Percentiles rank a stretch among this genome's conserved stretches.
These are phyloP conservation scores for Logfia minima DNA, from an alignment of 129 eudicot species.

Conservation along the genomic window DNA sequence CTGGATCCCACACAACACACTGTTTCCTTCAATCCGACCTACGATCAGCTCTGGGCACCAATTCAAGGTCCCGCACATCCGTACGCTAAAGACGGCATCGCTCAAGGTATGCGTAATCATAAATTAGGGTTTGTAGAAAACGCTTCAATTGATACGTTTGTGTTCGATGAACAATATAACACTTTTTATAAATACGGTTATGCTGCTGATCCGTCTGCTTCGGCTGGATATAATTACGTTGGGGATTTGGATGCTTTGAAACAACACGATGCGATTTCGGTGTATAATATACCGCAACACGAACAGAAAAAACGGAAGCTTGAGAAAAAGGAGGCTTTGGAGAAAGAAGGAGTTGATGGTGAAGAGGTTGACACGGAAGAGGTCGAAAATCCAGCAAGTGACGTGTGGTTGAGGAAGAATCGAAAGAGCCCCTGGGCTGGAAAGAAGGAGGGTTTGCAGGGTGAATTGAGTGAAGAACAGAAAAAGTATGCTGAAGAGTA, in stretches of 20 bases:
- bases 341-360: conserved; percentile 35
- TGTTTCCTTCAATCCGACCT: conserved; percentile 81
- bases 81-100: conserved; percentile 93
- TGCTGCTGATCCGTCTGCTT: conserved; percentile 83
- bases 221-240: conserved; percentile 57
- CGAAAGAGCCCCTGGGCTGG: conserved; percentile 94
- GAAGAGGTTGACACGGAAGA: conserved; percentile 37
- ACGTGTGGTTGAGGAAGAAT: conserved; percentile 70
- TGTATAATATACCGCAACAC: conserved; percentile 65
- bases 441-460: conserved; percentile 77
- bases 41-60: conserved; percentile 98
- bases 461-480: conserved; percentile 87
- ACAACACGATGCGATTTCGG: conserved; percentile 49
- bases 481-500: conserved; percentile 92
- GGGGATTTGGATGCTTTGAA: conserved; percentile 70
- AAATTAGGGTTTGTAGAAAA: conserved; percentile 89
- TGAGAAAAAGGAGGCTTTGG: conserved; percentile 62
- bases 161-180: conserved; percentile 85
- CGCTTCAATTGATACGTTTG: conserved; percentile 67
- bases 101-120: conserved; percentile 96
- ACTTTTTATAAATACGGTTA: conserved; percentile 81
- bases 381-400: conserved; percentile 69
- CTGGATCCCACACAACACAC: conserved; percentile 85
- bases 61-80: conserved; percentile 91
- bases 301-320: conserved; percentile 76